phyloP scores from a whole-genome alignment of 306 rosid species.

The Rosa persica region DNA sequence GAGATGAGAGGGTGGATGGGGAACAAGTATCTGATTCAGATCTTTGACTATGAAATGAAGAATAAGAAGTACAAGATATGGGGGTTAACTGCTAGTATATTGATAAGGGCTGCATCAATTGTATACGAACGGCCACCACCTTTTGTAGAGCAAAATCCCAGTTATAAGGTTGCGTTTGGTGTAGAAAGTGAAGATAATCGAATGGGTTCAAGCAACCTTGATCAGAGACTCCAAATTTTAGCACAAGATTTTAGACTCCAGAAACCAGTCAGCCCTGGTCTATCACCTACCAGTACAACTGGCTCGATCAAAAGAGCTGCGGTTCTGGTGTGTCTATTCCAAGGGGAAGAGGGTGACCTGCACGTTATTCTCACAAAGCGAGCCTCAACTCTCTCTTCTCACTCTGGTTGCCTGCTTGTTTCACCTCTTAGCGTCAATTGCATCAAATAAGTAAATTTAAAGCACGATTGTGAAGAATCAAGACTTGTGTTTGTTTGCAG shows the following conservation, averaged over 20 bases:
- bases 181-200: neutral
- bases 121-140: constrained; percentile 69
- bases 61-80: constrained; percentile 63
- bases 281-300: constrained; percentile 14
- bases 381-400: constrained; percentile 69
- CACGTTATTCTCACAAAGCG: constrained; percentile 69
- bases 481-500: constrained; percentile 39
- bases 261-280: constrained; percentile 1
- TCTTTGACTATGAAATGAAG: constrained; percentile 61
- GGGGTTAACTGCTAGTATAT: constrained; percentile 95
- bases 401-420: constrained; percentile 50
- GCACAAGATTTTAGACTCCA: constrained; percentile 35
- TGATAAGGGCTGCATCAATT: constrained; percentile 87
- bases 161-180: constrained; percentile 43
- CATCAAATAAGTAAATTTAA: neutral
- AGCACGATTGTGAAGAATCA: neutral
- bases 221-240: constrained; percentile 44
- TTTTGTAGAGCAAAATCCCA: constrained; percentile 80
- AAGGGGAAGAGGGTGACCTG: constrained; percentile 41
- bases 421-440: neutral
- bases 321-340: constrained; percentile 66
- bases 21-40: constrained; percentile 70
- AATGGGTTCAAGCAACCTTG: constrained; percentile 14
- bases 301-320: constrained; percentile 54
- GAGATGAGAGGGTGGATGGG: constrained; percentile 92